Conservation (phyloP, 106 monocot genomes). For the Dendrobium nobile region DNA sequence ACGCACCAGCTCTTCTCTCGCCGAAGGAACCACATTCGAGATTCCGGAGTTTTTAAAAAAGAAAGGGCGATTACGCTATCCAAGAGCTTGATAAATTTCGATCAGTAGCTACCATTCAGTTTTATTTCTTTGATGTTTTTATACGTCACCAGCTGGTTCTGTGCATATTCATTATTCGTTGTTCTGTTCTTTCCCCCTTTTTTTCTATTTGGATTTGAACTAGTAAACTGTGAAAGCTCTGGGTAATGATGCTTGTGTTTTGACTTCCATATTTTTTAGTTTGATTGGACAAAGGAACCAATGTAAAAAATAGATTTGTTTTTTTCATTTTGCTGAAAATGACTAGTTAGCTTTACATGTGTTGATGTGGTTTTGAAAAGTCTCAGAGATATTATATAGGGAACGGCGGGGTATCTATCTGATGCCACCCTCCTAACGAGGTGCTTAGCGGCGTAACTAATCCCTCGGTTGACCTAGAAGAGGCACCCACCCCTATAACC, state of each 20-base stretch:
- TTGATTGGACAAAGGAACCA: background rate
- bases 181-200: background rate
- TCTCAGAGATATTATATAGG: too few relatives aligned
- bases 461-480: too few relatives aligned
- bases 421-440: too few relatives aligned
- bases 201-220: background rate
- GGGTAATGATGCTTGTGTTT: background rate
- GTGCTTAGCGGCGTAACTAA: too few relatives aligned
- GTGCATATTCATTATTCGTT: background rate
- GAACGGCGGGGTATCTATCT: too few relatives aligned
- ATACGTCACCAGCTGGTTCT: background rate
- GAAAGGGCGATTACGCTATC: slow-evolving; percentile 62
- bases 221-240: background rate
- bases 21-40: slow-evolving; percentile 54
- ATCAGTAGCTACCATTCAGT: background rate
- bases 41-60: slow-evolving; percentile 80
- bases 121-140: background rate
- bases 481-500: too few relatives aligned
- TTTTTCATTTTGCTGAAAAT: background rate
- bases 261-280: background rate
- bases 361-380: background rate
- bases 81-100: slow-evolving; percentile 32
- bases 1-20: slow-evolving; percentile 31
- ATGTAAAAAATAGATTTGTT: background rate
- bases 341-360: background rate